phyloP scores from a whole-genome alignment of 139 green algal species.

The Mesotaenium endlicherianum region DNA sequence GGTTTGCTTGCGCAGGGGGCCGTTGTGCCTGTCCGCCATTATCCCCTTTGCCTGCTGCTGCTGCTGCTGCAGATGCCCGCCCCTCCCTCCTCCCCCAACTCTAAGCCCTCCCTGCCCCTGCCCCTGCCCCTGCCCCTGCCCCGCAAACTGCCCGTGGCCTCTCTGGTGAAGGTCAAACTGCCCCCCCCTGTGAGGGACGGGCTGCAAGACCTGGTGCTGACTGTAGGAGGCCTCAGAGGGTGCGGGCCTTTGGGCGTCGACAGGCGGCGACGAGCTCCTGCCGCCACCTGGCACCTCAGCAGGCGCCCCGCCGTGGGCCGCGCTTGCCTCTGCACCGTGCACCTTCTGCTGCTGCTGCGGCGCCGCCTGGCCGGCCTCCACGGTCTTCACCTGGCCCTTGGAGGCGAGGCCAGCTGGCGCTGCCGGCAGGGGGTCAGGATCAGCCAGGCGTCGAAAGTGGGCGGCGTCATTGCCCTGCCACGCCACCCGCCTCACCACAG shows the following conservation, averaged over 20 bases:
- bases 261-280: too few relatives aligned
- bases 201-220: too few relatives aligned
- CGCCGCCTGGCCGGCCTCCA: too few relatives aligned
- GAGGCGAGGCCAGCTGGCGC: neutral
- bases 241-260: too few relatives aligned
- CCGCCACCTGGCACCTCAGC: neutral
- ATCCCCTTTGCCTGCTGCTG: neutral
- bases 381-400: too few relatives aligned
- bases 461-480: slow-evolving; percentile 29
- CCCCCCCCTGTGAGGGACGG: too few relatives aligned
- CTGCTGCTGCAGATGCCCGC: neutral
- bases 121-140: neutral
- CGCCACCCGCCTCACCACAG: neutral
- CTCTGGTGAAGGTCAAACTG: too few relatives aligned
- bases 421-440: neutral
- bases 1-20: neutral
- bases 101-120: neutral
- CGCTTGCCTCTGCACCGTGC: neutral
- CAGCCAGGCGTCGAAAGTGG: neutral
- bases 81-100: neutral
- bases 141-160: too few relatives aligned
- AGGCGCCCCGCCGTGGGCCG: neutral
- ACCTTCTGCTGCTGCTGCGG: too few relatives aligned
- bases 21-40: too few relatives aligned
- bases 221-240: too few relatives aligned